phyloP scores from a whole-genome alignment of 352 stramenopile genomes.

The Phytophthora lateralis region DNA sequence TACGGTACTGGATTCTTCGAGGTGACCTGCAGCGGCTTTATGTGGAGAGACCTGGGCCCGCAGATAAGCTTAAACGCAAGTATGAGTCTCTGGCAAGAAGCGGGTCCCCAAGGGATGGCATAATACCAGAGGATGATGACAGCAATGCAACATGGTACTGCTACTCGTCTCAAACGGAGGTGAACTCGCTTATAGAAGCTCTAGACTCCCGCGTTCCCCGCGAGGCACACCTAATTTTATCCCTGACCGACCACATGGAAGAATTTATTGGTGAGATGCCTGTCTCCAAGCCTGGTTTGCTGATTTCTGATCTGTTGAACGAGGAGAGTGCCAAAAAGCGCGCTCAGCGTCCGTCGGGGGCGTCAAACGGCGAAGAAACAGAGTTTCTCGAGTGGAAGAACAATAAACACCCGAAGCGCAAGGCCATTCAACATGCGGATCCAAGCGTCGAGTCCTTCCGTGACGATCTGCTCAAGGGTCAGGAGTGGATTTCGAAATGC shows the following conservation, averaged over 20 bases:
- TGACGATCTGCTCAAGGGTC: conserved; percentile 58
- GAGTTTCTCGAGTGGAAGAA: conserved; percentile 73
- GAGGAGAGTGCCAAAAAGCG: conserved; percentile 66
- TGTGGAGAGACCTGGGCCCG: conserved; percentile 59
- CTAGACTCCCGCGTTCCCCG: conserved; percentile 55
- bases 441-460: conserved; percentile 58
- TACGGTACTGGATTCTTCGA: conserved; percentile 78
- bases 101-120: conserved; percentile 31
- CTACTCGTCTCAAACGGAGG: conserved; percentile 67
- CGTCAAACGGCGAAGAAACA: conserved; percentile 7
- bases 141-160: conserved; percentile 60
- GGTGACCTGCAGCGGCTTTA: conserved; percentile 73
- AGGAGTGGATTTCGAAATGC: conserved; percentile 66
- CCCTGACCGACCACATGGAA: conserved; percentile 71
- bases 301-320: conserved; percentile 78
- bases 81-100: conserved; percentile 44
- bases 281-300: conserved; percentile 67
- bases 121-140: conserved; percentile 28
- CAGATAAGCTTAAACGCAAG: conserved; percentile 49
- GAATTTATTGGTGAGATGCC: conserved; percentile 69
- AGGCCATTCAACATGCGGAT: conserved; percentile 24
- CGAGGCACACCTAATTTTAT: conserved; percentile 52
- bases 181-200: conserved; percentile 62
- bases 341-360: conserved; percentile 17
- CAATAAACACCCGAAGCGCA: conserved; percentile 52